Conservation (phyloP, 805 yeast species). For the Torulaspora microellipsoides region DNA sequence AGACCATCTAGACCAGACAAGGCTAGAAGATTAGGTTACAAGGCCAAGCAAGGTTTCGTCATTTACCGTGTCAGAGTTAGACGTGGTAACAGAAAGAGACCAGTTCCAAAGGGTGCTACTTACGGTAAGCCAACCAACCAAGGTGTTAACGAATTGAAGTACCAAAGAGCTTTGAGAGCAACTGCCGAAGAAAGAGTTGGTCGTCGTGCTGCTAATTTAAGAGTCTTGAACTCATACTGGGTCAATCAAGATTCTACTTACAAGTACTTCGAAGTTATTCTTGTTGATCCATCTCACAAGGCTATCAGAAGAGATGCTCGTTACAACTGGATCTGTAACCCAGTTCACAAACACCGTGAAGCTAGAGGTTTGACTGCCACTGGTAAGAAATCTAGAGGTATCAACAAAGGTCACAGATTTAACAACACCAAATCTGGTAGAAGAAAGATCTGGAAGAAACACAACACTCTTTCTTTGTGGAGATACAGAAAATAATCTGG, state of each 20-base stretch:
- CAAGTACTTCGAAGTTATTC: conserved; percentile 98
- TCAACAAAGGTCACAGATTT: conserved; percentile 99
- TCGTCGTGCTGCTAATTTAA: conserved; percentile 96
- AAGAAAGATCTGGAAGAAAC: conserved; percentile 99
- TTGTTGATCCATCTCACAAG: conserved; percentile 96
- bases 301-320: conserved; percentile 98
- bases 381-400: conserved; percentile 99
- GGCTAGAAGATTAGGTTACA: conserved; percentile 99
- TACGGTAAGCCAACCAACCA: conserved; percentile 99
- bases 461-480: conserved; percentile 98
- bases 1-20: conserved; percentile 99
- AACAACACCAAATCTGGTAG: conserved; percentile 98
- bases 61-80: conserved; percentile 98
- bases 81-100: conserved; percentile 99
- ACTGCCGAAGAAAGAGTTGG: conserved; percentile 99
- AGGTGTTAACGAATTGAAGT: conserved; percentile 98
- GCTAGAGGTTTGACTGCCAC: conserved; percentile 97
- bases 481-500: conserved; percentile 85
- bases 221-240: conserved; percentile 99
- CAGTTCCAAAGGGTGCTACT: conserved; percentile 99
- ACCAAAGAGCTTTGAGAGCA: conserved; percentile 96
- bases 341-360: conserved; percentile 99
- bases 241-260: conserved; percentile 98
- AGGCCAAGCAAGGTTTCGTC: conserved; percentile 99
- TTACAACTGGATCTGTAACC: conserved; percentile 99